Evolutionary conservation across 352 stramenopile genomes (phyloP), one percentile per base, ranked within the genome.

Genomic region (Pythium aquatile): DNA sequence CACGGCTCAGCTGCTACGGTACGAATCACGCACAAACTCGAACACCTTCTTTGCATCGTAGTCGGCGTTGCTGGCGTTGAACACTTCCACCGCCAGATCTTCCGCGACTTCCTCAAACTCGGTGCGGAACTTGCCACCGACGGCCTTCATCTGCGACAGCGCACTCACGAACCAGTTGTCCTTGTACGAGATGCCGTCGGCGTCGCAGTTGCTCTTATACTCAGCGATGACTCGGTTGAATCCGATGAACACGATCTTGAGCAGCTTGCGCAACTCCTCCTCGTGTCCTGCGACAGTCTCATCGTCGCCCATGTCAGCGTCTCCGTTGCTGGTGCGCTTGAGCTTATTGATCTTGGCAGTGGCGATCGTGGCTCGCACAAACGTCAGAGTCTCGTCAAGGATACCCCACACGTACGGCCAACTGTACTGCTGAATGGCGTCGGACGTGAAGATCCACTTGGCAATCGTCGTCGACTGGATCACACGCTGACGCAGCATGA

Each of bases 321-420:
- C 81, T 20, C 82, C 75, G 9, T 51, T 56, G 14, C 16, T 57
- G n/a, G 28, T 61, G 47, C 53, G 55, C 55, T 78, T 72, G 48
- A 84, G 63, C 40, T 75, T 65, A 28, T 67, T 64, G 28, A 16
- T 40, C 39, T 74, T 73, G 55, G 79, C 81, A 5, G 64, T 53
- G 11, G 24, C 32, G 54, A 86, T 84, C 26, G 63, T 61, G 10
- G 74, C 69, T 55, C 85, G 72, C 33, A 90, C 59, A 30, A 88
- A 88, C 28, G 67, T 72, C 29, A 94, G 47, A 26, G 86, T 90
- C 42, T 90, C 83, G 56, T 89, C 74, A 37, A 92, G 56, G 48
- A 95, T 92, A 5, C 79, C 80, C 86, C 86, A 95, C 49, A 95
- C 81, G 62, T 95, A 95, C 37, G 85, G 86, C 86, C 86, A 95